Conservation (phyloP, 225 moss, liverwort and hornwort species). For the Bryum argenteum region DNA sequence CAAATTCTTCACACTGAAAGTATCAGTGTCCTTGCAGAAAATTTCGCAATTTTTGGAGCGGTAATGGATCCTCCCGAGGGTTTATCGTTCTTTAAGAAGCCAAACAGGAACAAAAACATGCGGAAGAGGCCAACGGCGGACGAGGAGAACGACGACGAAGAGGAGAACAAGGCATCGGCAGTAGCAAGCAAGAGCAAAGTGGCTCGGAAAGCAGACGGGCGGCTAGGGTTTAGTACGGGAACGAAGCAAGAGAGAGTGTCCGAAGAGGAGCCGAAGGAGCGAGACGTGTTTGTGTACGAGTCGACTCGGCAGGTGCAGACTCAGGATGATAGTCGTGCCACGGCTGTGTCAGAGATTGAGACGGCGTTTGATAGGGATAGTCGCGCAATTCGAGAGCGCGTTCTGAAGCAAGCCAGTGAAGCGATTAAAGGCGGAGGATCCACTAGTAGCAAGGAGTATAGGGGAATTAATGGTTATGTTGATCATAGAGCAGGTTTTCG, state of each 20-base stretch:
- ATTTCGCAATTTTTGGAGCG: background rate
- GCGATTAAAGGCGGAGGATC: conserved; percentile 64
- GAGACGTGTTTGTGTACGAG: conserved; percentile 66
- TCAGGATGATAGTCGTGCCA: conserved; percentile 79
- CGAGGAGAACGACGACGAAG: conserved; percentile 30
- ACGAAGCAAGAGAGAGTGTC: background rate
- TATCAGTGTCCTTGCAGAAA: background rate
- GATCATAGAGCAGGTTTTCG: conserved; percentile 96
- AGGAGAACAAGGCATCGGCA: conserved; percentile 26
- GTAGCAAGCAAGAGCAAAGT: conserved; percentile 49
- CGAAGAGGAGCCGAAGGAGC: conserved; percentile 22
- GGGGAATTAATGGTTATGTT: conserved; percentile 82
- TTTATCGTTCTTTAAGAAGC: conserved; percentile 60
- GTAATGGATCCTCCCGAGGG: conserved; percentile 1
- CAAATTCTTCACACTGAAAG: no score
- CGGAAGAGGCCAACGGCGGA: conserved; percentile 62
- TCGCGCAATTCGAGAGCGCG: conserved; percentile 80
- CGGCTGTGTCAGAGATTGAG: conserved; percentile 84
- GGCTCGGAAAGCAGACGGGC: conserved; percentile 59
- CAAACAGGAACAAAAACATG: conserved; percentile 68
- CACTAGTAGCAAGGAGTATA: conserved; percentile 65
- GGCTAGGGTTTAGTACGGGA: conserved; percentile 66
- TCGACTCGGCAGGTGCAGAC: conserved; percentile 78
- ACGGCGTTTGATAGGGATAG: conserved; percentile 90
- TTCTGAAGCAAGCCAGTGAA: conserved; percentile 83